Base-by-base conservation (phyloP, 768 basidiomycete genomes). In the Myochromella boudieri region DNA sequence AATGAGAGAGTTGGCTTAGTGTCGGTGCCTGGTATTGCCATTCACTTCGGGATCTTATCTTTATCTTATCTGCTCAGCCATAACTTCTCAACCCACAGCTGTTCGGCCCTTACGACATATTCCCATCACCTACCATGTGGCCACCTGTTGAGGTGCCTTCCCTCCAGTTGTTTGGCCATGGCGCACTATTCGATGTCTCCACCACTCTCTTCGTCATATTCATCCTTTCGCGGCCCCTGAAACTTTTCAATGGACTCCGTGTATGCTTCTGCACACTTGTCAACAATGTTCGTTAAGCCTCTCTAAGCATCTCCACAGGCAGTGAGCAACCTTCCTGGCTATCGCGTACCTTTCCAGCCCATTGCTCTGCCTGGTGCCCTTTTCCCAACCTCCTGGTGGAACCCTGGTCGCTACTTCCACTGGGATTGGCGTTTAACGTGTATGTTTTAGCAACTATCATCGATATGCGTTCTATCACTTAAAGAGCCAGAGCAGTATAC, bases 341-440 rank as follows among this genome's bases (percentile, higher is more conserved):
- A 63, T 25, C 60, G 71, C 8, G 54, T 70, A 15, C 65, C 70
- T 1, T 72, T 75, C 48, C 60, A 66, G 33, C 74, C 74, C 0
- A 42, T 71, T 10, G 55, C 52, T 5, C 10, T 68, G 3, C 68
- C 68, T 18, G 72, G 71, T 10, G 62, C 60, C 2, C 2, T 67
- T 1, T 32, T 74, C 0, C 71, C 71, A 9, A 67, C 64, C n/a
- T n/a, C n/a, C 6, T 58, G 58, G 0, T 72, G 67, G 68, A 75
- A 73, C 47, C 64, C 67, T 2, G 68, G 68, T 2, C 22, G 62
- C 4, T 44, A 45, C 18, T 59, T 28, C 41, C 58, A 7, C 33
- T 50, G 49, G 49, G 2, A 28, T 2, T 50, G 37, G 43, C 42
- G 49, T 9, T 20, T 20, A 25, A 34, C 37, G 1, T 18, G 49